A percentile compares a stretch with the other conserved stretches of the same genome.
Evolutionary conservation across 495 filamentous ascomycete genomes (phyloP).

Genomic region (Apiosordaria backusii): DNA sequence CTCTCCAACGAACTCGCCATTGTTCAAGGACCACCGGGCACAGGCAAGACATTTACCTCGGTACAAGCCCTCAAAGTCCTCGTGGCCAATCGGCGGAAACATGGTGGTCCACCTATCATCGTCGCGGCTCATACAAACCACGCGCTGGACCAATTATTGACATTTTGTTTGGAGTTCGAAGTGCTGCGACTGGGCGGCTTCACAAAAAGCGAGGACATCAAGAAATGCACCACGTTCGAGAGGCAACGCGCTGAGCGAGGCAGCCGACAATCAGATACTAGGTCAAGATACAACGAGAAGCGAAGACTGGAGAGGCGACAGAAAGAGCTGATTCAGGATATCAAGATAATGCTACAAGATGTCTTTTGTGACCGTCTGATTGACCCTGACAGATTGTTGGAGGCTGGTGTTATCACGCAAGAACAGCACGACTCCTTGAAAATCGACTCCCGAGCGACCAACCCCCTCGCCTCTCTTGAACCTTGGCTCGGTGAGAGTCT

Average conservation of each 20-base stretch:
- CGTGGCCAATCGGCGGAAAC: constrained; percentile 47
- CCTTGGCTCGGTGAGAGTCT: constrained; percentile 59
- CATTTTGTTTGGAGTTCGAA: constrained; percentile 61
- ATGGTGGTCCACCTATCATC: constrained; percentile 50
- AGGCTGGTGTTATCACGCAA: constrained; percentile 55
- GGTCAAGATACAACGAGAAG: constrained; percentile 2
- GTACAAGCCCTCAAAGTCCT: constrained; percentile 66
- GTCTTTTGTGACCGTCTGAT: constrained; percentile 54
- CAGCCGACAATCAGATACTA: constrained; percentile 32
- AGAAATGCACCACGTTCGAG: constrained; percentile 61
- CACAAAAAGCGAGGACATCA: constrained; percentile 61
- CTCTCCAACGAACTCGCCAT: constrained; percentile 72
- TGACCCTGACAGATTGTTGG: constrained; percentile 41
- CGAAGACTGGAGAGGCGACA: constrained; percentile 22
- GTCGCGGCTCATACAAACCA: constrained; percentile 90
- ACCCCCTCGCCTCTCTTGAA: constrained; percentile 34
- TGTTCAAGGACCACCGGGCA: constrained; percentile 88
- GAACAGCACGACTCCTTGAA: constrained; percentile 61
- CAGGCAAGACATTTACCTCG: constrained; percentile 81
- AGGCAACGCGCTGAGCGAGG: constrained; percentile 26
- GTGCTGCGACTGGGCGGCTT: constrained; percentile 79
- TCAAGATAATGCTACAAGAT: constrained; percentile 36
- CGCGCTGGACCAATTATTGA: constrained; percentile 81
- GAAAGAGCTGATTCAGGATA: constrained; percentile 24
- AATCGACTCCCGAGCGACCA: constrained; percentile 39